Percentiles rank a stretch among this genome's conserved stretches.
Evolutionary conservation across 2,329 filamentous ascomycete species (phyloP).

Genomic region (Xylaria sp.): DNA sequence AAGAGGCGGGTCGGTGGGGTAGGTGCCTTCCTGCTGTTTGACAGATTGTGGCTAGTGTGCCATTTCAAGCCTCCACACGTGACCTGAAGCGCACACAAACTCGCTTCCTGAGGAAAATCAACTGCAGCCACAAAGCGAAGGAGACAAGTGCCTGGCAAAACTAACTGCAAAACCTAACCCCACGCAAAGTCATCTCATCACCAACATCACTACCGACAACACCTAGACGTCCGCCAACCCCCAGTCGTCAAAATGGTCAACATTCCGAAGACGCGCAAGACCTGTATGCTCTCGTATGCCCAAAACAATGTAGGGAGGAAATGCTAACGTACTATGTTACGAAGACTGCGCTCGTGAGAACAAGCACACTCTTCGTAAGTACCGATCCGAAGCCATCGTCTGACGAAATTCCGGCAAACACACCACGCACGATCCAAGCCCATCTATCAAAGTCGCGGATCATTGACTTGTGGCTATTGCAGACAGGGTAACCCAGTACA

Average conservation of each 20-base stretch:
- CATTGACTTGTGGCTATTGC: slow-evolving; percentile 21
- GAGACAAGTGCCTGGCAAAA: slow-evolving; percentile 25
- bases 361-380: slow-evolving; percentile 42
- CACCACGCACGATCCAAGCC: neutral
- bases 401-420: neutral
- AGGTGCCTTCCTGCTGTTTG: neutral
- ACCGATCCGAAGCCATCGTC: slow-evolving; percentile 1
- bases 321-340: slow-evolving; percentile 14
- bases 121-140: slow-evolving; percentile 33
- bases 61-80: slow-evolving; percentile 30
- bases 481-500: slow-evolving; percentile 42
- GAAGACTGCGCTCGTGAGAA: slow-evolving; percentile 40
- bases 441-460: neutral
- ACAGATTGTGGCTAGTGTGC: slow-evolving; percentile 21
- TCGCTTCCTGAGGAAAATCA: slow-evolving; percentile 32
- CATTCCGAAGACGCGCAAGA: slow-evolving; percentile 41
- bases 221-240: slow-evolving; percentile 24
- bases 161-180: slow-evolving; percentile 31
- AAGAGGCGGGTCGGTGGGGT: neutral
- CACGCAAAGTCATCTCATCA: slow-evolving; percentile 35
- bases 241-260: slow-evolving; percentile 41
- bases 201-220: slow-evolving; percentile 34
- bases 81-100: slow-evolving; percentile 33
- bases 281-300: slow-evolving; percentile 17
- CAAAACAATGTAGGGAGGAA: neutral